A percentile compares a stretch with the other conserved stretches of the same genome.
Conservation (phyloP, 208 protist genomes). For the Herpetomonas tarakana region DNA sequence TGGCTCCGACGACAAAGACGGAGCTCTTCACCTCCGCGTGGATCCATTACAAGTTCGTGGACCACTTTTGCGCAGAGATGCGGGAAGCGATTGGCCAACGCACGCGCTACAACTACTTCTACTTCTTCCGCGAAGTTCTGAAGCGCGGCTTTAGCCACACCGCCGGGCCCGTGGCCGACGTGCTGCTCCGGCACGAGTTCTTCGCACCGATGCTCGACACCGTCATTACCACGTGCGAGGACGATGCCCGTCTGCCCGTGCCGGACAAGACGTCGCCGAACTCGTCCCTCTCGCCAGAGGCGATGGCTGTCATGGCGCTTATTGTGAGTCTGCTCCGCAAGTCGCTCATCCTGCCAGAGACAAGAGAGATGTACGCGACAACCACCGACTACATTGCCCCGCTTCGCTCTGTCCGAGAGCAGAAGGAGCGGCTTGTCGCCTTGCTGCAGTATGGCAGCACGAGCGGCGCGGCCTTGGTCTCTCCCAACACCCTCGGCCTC, state of each 20-base stretch:
- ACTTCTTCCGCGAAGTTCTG: conserved; percentile 63
- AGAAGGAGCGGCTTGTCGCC: conserved; percentile 26
- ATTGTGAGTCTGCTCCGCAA: conserved; percentile 48
- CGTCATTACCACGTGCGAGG: conserved; percentile 29
- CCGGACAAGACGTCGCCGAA: conserved; percentile 16
- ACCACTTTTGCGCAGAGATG: conserved; percentile 27
- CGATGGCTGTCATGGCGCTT: conserved; percentile 36
- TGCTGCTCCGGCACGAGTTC: conserved; percentile 42
- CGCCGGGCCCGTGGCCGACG: conserved; percentile 63
- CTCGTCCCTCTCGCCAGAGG: conserved; percentile 37
- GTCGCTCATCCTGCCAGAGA: conserved; percentile 50
- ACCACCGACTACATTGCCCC: conserved; percentile 30
- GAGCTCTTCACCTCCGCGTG: conserved; percentile 48
- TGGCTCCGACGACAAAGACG: conserved; percentile 35
- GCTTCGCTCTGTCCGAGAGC: conserved; percentile 21
- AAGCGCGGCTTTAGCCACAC: conserved; percentile 69
- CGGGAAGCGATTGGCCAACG: conserved; percentile 24
- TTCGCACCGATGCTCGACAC: conserved; percentile 24
- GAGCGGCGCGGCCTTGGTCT: neutral
- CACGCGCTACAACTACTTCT: conserved; percentile 58
- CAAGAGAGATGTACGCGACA: conserved; percentile 34
- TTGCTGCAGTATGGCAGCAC: conserved; percentile 14
- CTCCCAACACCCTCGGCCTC: conserved; percentile 16
- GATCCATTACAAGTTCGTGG: conserved; percentile 35
- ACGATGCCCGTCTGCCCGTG: conserved; percentile 13